Percentiles rank a stretch among this genome's conserved stretches.
These are phyloP conservation scores for Metschnikowia rubicola DNA, from an alignment of 805 yeast genomes.

Conservation along the genomic window DNA sequence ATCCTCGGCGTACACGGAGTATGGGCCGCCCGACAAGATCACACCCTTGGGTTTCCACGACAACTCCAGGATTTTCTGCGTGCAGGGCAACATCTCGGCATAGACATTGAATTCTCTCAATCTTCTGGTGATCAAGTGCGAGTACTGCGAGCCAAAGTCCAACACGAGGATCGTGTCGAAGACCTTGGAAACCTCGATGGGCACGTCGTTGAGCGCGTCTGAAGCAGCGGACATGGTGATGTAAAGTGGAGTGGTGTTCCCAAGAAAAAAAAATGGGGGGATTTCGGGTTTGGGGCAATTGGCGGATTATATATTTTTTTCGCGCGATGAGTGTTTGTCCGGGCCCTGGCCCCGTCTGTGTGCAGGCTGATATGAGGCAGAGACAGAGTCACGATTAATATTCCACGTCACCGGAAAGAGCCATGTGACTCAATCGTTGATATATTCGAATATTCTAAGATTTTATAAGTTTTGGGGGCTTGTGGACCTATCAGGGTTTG, in stretches of 20 bases:
- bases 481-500: no score
- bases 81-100: constrained; percentile 99
- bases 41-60: constrained; percentile 96
- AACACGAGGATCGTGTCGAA: constrained; percentile 96
- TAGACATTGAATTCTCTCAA: constrained; percentile 96
- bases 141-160: constrained; percentile 98
- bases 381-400: no score
- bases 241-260: background rate
- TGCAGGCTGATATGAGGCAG: no score
- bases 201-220: constrained; percentile 30
- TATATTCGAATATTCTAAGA: no score
- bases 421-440: no score
- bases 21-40: constrained; percentile 95
- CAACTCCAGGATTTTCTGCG: constrained; percentile 91
- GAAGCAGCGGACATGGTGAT: constrained; percentile 5
- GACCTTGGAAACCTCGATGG: constrained; percentile 71
- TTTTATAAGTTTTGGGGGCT: no score
- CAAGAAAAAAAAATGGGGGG: background rate
- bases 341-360: no score
- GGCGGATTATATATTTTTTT: background rate
- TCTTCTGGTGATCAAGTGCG: constrained; percentile 94
- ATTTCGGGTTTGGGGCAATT: background rate
- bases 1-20: constrained; percentile 91
- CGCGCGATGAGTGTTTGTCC: background rate
- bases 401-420: no score